Percentiles rank a stretch among this genome's conserved stretches.
Conservation (phyloP, 2,329 filamentous ascomycete species). For the Corinectria fuckeliana region DNA sequence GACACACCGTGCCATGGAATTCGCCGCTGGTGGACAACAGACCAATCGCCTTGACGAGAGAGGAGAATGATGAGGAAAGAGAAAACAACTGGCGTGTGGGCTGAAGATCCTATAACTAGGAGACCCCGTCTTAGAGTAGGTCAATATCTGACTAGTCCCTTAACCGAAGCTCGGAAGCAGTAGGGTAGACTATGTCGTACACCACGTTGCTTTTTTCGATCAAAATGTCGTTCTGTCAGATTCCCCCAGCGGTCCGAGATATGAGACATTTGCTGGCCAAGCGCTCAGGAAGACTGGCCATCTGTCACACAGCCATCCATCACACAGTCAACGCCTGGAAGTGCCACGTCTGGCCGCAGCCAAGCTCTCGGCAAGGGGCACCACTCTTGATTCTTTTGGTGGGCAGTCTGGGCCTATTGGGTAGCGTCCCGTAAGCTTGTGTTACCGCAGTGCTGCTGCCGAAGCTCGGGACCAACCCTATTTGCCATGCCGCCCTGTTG, state of each 20-base stretch:
- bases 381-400: conserved; percentile 16
- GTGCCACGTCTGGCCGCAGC: conserved; percentile 16
- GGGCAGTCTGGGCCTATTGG: conserved; percentile 21
- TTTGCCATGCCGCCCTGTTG: conserved; percentile 27
- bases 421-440: conserved; percentile 29
- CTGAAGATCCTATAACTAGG: conserved; percentile 15
- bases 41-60: conserved; percentile 1
- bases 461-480: conserved; percentile 33
- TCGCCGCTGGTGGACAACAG: conserved; percentile 3
- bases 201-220: conserved; percentile 28
- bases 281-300: background rate
- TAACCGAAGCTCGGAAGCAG: conserved; percentile 4
- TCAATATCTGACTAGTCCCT: conserved; percentile 8
- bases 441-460: conserved; percentile 27
- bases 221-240: conserved; percentile 15
- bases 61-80: conserved; percentile 19
- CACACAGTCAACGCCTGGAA: conserved; percentile 4
- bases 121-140: conserved; percentile 11
- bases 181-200: too few relatives aligned
- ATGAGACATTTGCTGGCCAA: conserved; percentile 7
- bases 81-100: conserved; percentile 17
- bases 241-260: conserved; percentile 13
- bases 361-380: conserved; percentile 17
- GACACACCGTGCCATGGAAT: conserved; percentile 16
- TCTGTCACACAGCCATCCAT: conserved; percentile 1